Evolutionary conservation across 768 basidiomycete genomes (phyloP).

Genomic region (Phylloporus scabripes): DNA sequence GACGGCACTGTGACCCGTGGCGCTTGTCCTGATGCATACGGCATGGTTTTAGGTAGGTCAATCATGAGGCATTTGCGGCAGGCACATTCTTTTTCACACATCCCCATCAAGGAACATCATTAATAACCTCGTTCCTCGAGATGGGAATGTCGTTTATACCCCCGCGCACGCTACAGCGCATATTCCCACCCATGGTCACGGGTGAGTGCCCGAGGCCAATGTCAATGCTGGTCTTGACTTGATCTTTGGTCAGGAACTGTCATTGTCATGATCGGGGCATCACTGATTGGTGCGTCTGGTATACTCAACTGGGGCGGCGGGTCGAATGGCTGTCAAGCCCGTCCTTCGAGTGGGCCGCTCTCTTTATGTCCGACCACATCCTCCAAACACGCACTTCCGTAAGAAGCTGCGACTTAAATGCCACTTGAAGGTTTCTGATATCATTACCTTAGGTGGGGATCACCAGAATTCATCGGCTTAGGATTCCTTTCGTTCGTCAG

Average conservation of each 20-base stretch:
- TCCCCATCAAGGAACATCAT: conserved; percentile 51
- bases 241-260: conserved; percentile 50
- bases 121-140: conserved; percentile 75
- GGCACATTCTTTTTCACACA: background rate
- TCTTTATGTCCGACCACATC: conserved; percentile 64
- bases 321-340: conserved; percentile 58
- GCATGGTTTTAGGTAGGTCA: conserved; percentile 60
- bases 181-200: conserved; percentile 81
- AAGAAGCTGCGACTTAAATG: conserved; percentile 15
- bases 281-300: conserved; percentile 69
- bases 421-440: background rate
- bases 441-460: conserved; percentile 56
- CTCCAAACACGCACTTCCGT: conserved; percentile 66
- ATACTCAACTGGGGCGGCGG: conserved; percentile 83
- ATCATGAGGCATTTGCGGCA: background rate
- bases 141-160: conserved; percentile 77
- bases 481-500: conserved; percentile 78
- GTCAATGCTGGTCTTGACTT: background rate
- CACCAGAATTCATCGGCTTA: conserved; percentile 78
- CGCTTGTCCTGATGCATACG: conserved; percentile 76
- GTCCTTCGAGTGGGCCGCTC: conserved; percentile 65
- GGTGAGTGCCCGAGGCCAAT: conserved; percentile 30
- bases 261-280: conserved; percentile 74
- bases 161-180: conserved; percentile 50
- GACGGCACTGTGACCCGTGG: conserved; percentile 57